These are phyloP conservation scores for Heliosperma pusillum DNA, from an alignment of 148 eudicot genomes.

Conservation along the genomic window DNA sequence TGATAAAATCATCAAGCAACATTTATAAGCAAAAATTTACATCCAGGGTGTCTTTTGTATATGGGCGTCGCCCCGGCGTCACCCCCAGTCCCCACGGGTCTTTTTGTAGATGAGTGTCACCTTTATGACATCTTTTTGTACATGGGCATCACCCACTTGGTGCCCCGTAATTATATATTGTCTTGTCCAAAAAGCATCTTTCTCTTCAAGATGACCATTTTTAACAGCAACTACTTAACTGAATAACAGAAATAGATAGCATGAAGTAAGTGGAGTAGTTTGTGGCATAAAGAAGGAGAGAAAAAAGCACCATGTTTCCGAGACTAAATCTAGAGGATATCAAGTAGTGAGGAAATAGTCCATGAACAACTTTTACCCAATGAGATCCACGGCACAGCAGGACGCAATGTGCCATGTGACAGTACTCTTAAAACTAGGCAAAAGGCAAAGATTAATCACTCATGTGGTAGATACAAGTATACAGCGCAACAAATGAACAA, in stretches of 20 bases:
- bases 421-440: conserved; percentile 8
- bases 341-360: not conserved
- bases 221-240: not conserved
- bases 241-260: not conserved
- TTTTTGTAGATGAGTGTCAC: not conserved
- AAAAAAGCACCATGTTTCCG: not conserved
- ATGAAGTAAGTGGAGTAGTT: not conserved
- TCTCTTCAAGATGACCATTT: not conserved
- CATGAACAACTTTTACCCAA: not conserved
- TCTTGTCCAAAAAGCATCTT: not conserved
- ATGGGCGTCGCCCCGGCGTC: not conserved
- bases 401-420: not conserved
- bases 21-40: not conserved
- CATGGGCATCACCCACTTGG: not conserved
- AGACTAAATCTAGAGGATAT: not conserved
- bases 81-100: too few relatives aligned
- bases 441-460: not conserved
- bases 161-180: not conserved
- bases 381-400: conserved; percentile 5
- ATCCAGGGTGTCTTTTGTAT: not conserved
- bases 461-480: not conserved
- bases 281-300: not conserved
- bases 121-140: not conserved
- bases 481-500: not conserved
- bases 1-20: not conserved